Base-by-base conservation (phyloP, 257 asterid genomes). In the Nicotiana knightiana region DNA sequence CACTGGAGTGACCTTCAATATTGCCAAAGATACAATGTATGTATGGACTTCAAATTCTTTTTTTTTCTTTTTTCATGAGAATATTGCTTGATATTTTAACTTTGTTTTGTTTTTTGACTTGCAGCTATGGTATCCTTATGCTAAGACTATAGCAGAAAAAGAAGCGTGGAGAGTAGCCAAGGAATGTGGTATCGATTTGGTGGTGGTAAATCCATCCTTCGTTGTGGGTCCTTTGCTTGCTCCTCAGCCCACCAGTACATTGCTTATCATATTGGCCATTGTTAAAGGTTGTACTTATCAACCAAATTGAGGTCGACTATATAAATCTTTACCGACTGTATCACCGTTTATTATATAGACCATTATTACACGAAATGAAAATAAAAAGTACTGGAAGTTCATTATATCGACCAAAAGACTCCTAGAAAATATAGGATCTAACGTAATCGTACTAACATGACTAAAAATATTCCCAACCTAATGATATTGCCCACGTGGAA, bases 91-190 rank as follows among this genome's bases (percentile, higher is more conserved):
- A 15, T 9, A 46, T 61, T 26, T 21, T 1, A 67, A 67, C 59
- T n/a, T 79, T 61, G 10, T 4, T 80, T 81, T 43, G 13, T 59
- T 53, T 6, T 59, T 53, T 6, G 15, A 26, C 8, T 30, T 88
- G 90, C 92, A 95, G 99, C 85, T 95, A 65, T 95, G 98, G 99
- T 93, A 95, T 89, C 93, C 96, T 62, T 95, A 90, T 83, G 97
- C 98, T 43, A 96, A 96, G 86, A 93, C 99, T 5, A 3, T 80
- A 81, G 98, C 96, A 53, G 99, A 96, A 81, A 73, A 89, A 80
- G 92, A 92, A 83, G 99, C 99, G 1, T 93, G 99, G 98, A 88
- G 85, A 76, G 80, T 85, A 8, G 97, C 98, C 5, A 68, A 88
- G 85, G 92, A 91, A 82, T 86, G 57, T 84, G 96, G 92, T 61